Evolutionary conservation across 306 rosid species (phyloP), one percentile per base, ranked within the genome.

Genomic region (Luffa aegyptiaca): DNA sequence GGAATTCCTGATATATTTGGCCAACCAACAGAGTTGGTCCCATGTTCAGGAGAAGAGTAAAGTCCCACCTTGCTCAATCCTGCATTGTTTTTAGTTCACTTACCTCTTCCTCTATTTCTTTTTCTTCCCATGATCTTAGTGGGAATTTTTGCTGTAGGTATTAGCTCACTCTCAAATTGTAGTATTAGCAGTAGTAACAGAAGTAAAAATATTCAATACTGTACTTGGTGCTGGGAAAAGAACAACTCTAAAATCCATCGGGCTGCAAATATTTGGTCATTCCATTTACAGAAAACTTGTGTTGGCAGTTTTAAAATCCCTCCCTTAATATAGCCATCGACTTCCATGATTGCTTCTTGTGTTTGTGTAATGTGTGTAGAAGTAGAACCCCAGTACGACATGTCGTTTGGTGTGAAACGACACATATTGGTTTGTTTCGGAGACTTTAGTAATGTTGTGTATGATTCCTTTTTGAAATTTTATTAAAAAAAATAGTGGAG

Each of bases 1-100:
- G 96, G 81, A 78, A 91, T 91, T 88, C 85, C 96, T 74, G 93
- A 93, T 86, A 85, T 93, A 83, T 95, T 93, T 89, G 91, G 97
- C 36, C 94, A 95, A 73, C 84, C 84, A 73, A 80, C 86, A 64
- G 97, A 90, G 80, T 52, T 85, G 79, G 89, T 90, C 53, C 89
- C 91, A 13, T 88, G 88, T 81, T 89, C 96, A 18, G 91, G 87
- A 77, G 97, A 91, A 82, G 86, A 79, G 83, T 26, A 72, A 37
- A 44, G 68, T 70, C 79, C 80, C 52, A 61, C 58, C 68, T 42
- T 77, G 75, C 79, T 78, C 73, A 58, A 56, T 78, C 84, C n/a
- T 77, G 17, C 44, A 72, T 72, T 46, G 57, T 82, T 78, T 66
- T 55, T 57, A 56, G 64, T 59, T 68, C 1, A 74, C 61, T 42